Evolutionary conservation across 2,329 filamentous ascomycete species (phyloP), one percentile per base, ranked within the genome.

Genomic region (Diaporthe capsici): DNA sequence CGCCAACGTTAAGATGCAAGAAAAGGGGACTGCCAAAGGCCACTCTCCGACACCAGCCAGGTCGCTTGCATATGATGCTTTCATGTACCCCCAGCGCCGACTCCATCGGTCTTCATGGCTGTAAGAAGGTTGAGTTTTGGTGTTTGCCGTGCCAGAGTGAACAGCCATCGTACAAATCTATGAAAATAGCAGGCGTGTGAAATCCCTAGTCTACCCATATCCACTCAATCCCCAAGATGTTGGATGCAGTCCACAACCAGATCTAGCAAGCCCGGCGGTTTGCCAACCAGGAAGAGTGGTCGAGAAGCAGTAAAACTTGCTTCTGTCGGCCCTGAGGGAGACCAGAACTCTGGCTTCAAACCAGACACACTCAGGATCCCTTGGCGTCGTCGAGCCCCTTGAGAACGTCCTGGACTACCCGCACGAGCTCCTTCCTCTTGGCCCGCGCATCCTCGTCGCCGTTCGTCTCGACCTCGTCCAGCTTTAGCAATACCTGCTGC

Each of bases 381-480:
- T 73, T 73, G 25, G 71, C 71, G n/a, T 73, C 86, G 81, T 97
- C 94, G 75, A 96, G 82, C 39, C 87, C 86, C 80, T 88, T 92
- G 78, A 97, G 83, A 58, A 94, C 85, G 15, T 86, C 89, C 82
- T 96, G 94, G 4, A 94, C 92, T 78, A 93, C 89, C 80, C 87
- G 90, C n/a, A 96, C 93, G 70, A 96, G 83, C 75, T 92, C 93
- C 85, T 94, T 96, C 81, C 94, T 87, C 82, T 87, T 90, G 17
- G 88, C 84, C 77, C 94, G 88, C 37, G 93, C 91, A 17, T 92
- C 91, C 13, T 86, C 82, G 78, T 94, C 91, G 7, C 93, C 94
- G 65, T 93, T 92, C 0, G 92, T 92, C 79, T 96, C 94, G 3
- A 96, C 91, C 31, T 89, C 92, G 82, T 97, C 94, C 53, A 95